Percentiles rank a stretch among this genome's conserved stretches.
These are phyloP conservation scores for Calocybe gangraenosa DNA, from an alignment of 768 basidiomycete species.

Conservation along the genomic window DNA sequence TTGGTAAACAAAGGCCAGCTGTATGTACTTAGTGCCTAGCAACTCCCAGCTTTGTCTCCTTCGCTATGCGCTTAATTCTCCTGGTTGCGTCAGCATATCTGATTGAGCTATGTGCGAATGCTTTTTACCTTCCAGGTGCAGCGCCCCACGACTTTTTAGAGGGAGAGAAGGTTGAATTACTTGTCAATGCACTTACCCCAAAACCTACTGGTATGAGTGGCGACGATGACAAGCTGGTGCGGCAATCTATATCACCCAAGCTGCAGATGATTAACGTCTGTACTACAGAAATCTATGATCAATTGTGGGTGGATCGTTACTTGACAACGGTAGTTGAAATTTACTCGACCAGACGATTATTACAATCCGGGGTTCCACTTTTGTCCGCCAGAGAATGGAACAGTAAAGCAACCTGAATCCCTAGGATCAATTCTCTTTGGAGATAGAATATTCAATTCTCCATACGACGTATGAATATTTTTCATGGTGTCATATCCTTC, in stretches of 20 bases:
- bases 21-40: background rate
- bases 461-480: conserved; percentile 64
- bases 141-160: conserved; percentile 78
- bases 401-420: conserved; percentile 73
- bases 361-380: conserved; percentile 86
- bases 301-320: conserved; percentile 57
- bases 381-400: conserved; percentile 75
- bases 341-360: conserved; percentile 70
- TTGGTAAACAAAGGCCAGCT: background rate
- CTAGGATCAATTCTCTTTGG: conserved; percentile 95
- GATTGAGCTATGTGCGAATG: conserved; percentile 30
- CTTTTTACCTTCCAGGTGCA: conserved; percentile 91
- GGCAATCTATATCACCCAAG: conserved; percentile 20
- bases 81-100: conserved; percentile 17
- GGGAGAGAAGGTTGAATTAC: conserved; percentile 73
- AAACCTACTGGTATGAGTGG: conserved; percentile 54
- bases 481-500: background rate
- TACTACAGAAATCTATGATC: conserved; percentile 79
- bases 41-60: conserved; percentile 3
- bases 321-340: conserved; percentile 5
- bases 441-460: conserved; percentile 89
- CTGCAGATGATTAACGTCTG: background rate
- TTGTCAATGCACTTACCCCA: conserved; percentile 88
- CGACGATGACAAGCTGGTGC: conserved; percentile 71
- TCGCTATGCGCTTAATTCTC: conserved; percentile 21